These are phyloP conservation scores for Solanum virginianum DNA, from an alignment of 257 asterid species.

Conservation along the genomic window DNA sequence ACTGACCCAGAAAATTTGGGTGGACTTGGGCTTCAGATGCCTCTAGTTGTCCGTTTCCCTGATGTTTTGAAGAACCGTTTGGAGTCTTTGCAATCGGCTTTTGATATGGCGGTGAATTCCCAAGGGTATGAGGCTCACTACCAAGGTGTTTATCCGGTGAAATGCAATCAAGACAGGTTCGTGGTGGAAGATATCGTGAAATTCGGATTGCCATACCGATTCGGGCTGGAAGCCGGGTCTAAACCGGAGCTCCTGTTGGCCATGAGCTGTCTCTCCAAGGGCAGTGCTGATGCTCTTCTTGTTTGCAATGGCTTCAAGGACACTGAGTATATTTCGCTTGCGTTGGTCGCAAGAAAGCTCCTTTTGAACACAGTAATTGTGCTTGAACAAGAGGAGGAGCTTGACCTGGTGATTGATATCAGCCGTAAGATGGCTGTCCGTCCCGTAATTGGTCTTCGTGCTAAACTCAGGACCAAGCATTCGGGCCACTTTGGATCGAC, in stretches of 20 bases:
- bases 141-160: conserved; percentile 95
- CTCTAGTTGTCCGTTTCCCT: conserved; percentile 73
- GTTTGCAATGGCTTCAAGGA: conserved; percentile 95
- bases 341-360: conserved; percentile 63
- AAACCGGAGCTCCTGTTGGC: conserved; percentile 95
- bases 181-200: conserved; percentile 92
- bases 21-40: conserved; percentile 79
- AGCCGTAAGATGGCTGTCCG: conserved; percentile 55
- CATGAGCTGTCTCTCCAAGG: conserved; percentile 81
- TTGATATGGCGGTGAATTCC: conserved; percentile 49
- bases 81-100: conserved; percentile 62
- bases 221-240: conserved; percentile 95
- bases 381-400: conserved; percentile 92
- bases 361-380: conserved; percentile 74
- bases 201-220: conserved; percentile 65
- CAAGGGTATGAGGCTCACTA: conserved; percentile 62
- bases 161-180: conserved; percentile 84
- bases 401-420: conserved; percentile 59
- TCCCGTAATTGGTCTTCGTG: conserved; percentile 83
- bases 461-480: conserved; percentile 89
- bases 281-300: conserved; percentile 65
- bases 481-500: conserved; percentile 95
- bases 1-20: conserved; percentile 54
- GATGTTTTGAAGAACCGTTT: conserved; percentile 77
- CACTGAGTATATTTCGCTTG: conserved; percentile 72